Evolutionary conservation across 768 basidiomycete species (phyloP).

Genomic region (Pisolithus orientalis): DNA sequence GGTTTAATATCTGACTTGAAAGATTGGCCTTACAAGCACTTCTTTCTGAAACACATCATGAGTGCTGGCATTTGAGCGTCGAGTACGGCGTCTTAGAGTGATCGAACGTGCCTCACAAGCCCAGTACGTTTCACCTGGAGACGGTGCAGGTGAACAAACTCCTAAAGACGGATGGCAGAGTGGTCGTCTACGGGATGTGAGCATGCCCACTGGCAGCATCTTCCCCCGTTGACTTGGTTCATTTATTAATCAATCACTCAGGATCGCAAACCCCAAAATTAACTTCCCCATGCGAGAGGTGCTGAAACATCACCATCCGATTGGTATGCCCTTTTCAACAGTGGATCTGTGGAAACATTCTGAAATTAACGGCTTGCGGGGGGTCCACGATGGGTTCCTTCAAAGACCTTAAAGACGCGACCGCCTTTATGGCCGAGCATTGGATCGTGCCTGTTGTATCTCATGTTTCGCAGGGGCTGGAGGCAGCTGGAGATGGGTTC

Average conservation of each 20-base stretch:
- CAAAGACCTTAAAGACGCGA: constrained; percentile 66
- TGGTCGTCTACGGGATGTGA: constrained; percentile 66
- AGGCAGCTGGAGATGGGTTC: constrained; percentile 63
- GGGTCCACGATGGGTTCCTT: constrained; percentile 84
- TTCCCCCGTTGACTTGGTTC: background rate
- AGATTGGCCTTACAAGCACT: constrained; percentile 35
- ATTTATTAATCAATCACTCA: constrained; percentile 23
- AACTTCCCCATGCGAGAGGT: constrained; percentile 76
- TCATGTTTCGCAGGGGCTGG: constrained; percentile 61
- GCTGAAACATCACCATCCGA: constrained; percentile 62
- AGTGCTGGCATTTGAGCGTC: constrained; percentile 46
- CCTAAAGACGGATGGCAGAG: constrained; percentile 50
- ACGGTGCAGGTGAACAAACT: constrained; percentile 41
- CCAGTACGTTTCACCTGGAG: constrained; percentile 45
- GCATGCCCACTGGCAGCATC: constrained; percentile 9
- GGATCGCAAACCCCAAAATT: constrained; percentile 56
- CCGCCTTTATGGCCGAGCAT: constrained; percentile 60
- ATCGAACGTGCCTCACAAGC: constrained; percentile 74
- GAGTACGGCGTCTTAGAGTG: constrained; percentile 54
- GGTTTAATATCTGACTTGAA: constrained; percentile 20
- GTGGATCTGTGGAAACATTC: background rate
- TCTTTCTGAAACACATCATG: constrained; percentile 70
- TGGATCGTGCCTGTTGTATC: constrained; percentile 67
- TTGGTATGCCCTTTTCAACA: constrained; percentile 42
- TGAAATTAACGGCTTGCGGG: constrained; percentile 22